Conservation (phyloP, 345 rosid genomes). For the Euphorbia pulcherrima region DNA sequence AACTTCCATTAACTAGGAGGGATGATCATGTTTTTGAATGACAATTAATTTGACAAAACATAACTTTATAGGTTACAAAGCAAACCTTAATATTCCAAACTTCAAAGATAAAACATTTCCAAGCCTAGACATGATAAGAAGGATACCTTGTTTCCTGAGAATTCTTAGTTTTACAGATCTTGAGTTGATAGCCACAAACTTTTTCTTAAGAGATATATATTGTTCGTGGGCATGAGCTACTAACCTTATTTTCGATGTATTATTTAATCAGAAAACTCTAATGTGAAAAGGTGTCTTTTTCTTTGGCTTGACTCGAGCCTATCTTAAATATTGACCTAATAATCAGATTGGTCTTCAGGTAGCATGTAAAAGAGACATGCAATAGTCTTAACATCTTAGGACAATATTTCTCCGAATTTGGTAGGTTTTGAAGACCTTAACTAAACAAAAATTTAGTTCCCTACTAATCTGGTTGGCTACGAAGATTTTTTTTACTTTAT, state of each 20-base stretch:
- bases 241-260: not conserved
- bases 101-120: not conserved
- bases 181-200: not conserved
- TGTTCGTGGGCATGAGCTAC: not conserved
- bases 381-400: not conserved
- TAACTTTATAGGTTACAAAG: not conserved
- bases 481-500: not conserved
- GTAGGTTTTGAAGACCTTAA: not conserved
- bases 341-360: not conserved
- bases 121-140: not conserved
- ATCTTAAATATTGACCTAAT: too few species aligned
- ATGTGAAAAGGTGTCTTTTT: not conserved
- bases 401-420: not conserved
- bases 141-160: not conserved
- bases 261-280: not conserved
- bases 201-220: not conserved
- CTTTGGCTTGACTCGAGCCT: not conserved
- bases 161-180: not conserved
- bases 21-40: conserved; percentile 4
- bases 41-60: not conserved
- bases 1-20: not conserved
- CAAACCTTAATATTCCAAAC: not conserved
- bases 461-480: not conserved
- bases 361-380: not conserved
- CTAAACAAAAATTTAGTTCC: not conserved